A percentile compares a stretch with the other conserved stretches of the same genome.
Conservation (phyloP, 176 grass and related monocot species). For the Elymus sibiricus region DNA sequence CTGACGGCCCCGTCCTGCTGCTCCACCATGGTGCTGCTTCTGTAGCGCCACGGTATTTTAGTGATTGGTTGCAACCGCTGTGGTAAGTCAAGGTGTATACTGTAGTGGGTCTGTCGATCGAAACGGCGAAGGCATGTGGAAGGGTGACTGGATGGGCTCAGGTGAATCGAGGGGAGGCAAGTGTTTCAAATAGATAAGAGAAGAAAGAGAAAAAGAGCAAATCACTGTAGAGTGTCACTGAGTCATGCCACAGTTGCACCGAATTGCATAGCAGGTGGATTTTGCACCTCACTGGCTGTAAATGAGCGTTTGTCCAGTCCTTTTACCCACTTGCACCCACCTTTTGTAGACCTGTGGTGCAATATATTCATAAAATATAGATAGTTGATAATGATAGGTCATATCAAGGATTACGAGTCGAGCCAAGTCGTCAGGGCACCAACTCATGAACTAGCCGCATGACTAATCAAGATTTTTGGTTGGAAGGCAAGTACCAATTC, state of each 20-base stretch:
- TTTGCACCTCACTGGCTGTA: neutral
- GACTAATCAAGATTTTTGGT: neutral
- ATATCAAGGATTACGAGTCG: neutral
- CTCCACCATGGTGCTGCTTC: neutral
- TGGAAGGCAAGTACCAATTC: neutral
- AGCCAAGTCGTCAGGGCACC: neutral
- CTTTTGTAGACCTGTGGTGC: neutral
- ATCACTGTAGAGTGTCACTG: neutral
- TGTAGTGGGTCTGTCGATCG: neutral
- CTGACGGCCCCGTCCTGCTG: neutral
- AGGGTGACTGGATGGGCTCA: neutral
- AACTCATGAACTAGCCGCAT: neutral
- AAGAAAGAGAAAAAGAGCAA: neutral
- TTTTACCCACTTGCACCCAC: neutral
- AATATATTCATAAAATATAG: neutral
- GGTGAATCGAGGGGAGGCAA: neutral
- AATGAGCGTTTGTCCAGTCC: neutral
- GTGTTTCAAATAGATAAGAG: neutral
- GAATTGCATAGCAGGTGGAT: neutral
- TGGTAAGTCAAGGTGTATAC: neutral
- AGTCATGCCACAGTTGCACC: neutral
- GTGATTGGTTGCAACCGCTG: neutral
- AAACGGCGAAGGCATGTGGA: neutral
- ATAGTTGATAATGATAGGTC: neutral
- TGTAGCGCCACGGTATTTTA: neutral